Conservation (phyloP, 2,329 filamentous ascomycete genomes). For the Rhinocladiella similis region DNA sequence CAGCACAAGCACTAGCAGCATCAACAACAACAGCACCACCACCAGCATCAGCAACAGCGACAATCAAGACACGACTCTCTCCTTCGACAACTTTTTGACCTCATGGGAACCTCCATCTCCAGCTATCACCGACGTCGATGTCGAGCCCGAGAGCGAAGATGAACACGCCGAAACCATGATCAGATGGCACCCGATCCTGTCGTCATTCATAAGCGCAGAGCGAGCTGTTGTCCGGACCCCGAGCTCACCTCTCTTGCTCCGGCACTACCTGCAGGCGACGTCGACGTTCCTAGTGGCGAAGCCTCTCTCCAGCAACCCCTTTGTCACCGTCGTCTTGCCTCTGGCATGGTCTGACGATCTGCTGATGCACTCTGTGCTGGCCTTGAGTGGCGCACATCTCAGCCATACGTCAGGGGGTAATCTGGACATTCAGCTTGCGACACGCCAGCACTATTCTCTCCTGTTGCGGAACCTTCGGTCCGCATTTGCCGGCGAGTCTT, state of each 20-base stretch:
- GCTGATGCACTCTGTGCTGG: constrained; percentile 19
- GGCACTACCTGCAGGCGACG: no score
- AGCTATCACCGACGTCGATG: not conserved
- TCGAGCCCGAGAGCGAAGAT: not conserved
- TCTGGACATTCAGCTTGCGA: constrained; percentile 1
- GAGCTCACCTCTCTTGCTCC: constrained; percentile 5
- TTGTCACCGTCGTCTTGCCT: constrained; percentile 13
- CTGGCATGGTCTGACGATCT: constrained; percentile 14
- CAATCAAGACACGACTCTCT: no score
- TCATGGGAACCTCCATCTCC: not conserved
- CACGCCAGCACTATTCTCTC: constrained; percentile 10
- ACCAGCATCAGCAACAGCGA: no score
- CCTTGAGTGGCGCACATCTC: constrained; percentile 15
- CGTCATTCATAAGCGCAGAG: constrained; percentile 9
- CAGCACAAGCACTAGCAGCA: no score
- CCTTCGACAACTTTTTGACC: no score
- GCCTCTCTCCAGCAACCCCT: no score
- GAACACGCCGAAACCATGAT: constrained; percentile 1
- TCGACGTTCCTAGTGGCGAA: no score
- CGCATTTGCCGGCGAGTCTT: constrained; percentile 4
- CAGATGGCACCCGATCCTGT: constrained; percentile 1
- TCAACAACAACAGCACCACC: no score
- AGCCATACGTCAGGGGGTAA: not conserved
- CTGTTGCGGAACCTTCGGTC: constrained; percentile 10
- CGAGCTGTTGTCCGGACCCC: constrained; percentile 2